Evolutionary conservation across 116 monocot genomes (phyloP).

Genomic region (Posidonia oceanica): DNA sequence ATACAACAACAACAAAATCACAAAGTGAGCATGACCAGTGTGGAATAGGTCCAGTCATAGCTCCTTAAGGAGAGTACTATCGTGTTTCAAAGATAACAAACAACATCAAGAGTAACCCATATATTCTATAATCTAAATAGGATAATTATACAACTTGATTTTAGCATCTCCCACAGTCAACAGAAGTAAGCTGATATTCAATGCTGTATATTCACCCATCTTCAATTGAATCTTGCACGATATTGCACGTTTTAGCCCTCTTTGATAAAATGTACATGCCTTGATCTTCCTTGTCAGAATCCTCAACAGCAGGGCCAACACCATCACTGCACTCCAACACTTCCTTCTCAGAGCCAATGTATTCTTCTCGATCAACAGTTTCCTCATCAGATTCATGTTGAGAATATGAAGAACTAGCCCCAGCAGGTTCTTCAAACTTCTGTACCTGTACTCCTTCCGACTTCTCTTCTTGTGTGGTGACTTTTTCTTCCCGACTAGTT

Average conservation of each 20-base stretch:
- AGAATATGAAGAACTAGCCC: conserved; percentile 17
- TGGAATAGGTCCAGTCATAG: too few relatives aligned
- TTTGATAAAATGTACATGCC: conserved; percentile 25
- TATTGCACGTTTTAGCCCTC: conserved; percentile 35
- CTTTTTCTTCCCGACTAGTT: conserved; percentile 10
- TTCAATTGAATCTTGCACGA: conserved; percentile 71
- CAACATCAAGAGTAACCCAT: too few relatives aligned
- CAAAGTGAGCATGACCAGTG: too few relatives aligned
- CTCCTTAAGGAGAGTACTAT: too few relatives aligned
- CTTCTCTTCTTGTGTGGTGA: conserved; percentile 8
- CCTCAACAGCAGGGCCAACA: conserved; percentile 17
- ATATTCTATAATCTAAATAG: too few relatives aligned
- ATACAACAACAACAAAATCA: too few relatives aligned
- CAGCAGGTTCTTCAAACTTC: conserved; percentile 7
- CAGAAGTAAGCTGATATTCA: too few relatives aligned
- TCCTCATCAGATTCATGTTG: conserved; percentile 26
- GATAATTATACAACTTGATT: too few relatives aligned
- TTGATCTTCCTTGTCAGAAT: conserved; percentile 36
- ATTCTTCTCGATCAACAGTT: conserved; percentile 22
- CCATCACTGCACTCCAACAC: conserved; percentile 12
- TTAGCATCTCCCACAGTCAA: too few relatives aligned
- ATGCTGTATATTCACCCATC: conserved; percentile 14
- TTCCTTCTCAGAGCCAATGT: conserved; percentile 10
- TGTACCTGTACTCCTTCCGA: neutral
- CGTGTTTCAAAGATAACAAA: too few relatives aligned